Evolutionary conservation across 768 basidiomycete genomes (phyloP), one percentile per base, ranked within the genome.

Genomic region (Tubosaeta sp.): DNA sequence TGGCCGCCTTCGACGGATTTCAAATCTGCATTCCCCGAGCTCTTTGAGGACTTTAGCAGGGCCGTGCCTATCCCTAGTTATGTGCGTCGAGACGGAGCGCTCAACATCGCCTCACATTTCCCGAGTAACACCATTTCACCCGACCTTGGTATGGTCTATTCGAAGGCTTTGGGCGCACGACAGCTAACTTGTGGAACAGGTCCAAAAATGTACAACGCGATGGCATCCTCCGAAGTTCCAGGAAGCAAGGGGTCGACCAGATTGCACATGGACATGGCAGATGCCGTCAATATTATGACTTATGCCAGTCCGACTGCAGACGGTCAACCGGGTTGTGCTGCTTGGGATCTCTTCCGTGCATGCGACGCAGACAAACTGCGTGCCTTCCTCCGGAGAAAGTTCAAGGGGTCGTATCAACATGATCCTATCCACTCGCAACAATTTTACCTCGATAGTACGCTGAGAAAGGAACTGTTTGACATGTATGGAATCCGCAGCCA

Each of bases 151-250:
- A 61, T 43, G 80, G 31, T 50, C 13, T 48, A n/a, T 48, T 35
- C 19, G 2, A 13, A 33, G 26, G 12, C 13, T 27, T 39, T 2
- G 39, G 35, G 19, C 38, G 16, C 2, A 34, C 25, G 17, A 39
- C 39, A 13, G 43, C 51, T 64, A 17, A 64, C 42, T 10, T 41
- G 42, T 60, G 17, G 61, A 59, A 38, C 66, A 85, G 91, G 92
- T 4, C 94, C 94, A 1, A 97, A 95, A 72, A 88, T 95, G 90
- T 97, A 97, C 70, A 94, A 91, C 57, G 90, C 93, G 0, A 84
- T 91, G 72, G 83, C 84, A 10, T 87, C 86, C 4, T 78, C 74
- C 37, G 84, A 88, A 60, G 65, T 70, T 5, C 66, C 73, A 29
- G 86, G 86, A 4, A 88, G 83, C 63, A 86, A 88, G 60, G 93